phyloP scores from a whole-genome alignment of 1,139 yeast genomes.

The Yamadazyma epiphylla region DNA sequence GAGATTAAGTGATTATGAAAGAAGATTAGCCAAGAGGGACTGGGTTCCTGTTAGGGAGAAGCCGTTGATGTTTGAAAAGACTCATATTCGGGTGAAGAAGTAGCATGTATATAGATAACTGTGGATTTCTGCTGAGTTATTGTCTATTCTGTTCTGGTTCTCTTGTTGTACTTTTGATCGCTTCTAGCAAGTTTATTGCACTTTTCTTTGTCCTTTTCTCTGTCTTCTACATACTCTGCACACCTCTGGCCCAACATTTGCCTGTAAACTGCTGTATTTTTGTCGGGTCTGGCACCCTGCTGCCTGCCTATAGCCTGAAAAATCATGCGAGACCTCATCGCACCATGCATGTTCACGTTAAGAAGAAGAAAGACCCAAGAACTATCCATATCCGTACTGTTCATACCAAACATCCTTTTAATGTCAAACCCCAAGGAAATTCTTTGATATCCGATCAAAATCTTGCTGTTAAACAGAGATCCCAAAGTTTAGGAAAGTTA shows the following conservation, averaged over 20 bases:
- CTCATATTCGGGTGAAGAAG: constrained; percentile 19
- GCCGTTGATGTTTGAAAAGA: constrained; percentile 25
- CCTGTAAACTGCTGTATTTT: no score
- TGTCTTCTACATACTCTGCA: no score
- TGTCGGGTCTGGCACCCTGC: no score
- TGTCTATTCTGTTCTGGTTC: no score
- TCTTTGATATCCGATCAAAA: constrained; percentile 24
- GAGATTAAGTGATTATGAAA: constrained; percentile 41
- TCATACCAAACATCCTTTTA: constrained; percentile 58
- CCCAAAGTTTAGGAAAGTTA: constrained; percentile 50
- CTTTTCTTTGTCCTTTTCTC: no score
- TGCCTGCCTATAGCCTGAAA: not conserved
- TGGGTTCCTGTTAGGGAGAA: constrained; percentile 58
- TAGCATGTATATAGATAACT: constrained; percentile 1
- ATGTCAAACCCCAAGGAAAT: constrained; percentile 74
- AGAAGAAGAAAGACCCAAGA: constrained; percentile 16
- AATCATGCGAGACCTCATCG: not conserved
- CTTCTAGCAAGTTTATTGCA: no score
- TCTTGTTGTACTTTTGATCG: no score
- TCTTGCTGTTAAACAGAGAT: constrained; percentile 14
- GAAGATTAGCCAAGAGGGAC: constrained; percentile 47
- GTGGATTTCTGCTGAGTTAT: no score
- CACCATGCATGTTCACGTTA: not conserved
- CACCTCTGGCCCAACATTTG: no score
- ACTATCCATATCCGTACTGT: constrained; percentile 19